Base-by-base conservation (phyloP, 2,329 filamentous ascomycete species). In the Calonectria ilicicola region DNA sequence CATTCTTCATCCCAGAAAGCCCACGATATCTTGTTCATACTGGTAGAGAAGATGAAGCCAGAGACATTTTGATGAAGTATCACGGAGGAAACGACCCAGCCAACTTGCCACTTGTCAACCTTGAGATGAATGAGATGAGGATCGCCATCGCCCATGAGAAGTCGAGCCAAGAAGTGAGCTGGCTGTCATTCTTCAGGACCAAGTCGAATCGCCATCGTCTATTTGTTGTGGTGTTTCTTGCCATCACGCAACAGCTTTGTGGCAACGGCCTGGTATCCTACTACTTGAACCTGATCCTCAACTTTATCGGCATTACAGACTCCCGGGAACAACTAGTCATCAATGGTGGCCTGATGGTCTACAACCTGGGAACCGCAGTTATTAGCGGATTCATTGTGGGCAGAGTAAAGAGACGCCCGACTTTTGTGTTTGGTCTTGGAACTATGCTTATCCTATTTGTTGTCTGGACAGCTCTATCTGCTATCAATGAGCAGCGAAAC, bases 161-260 rank as follows among this genome's bases (percentile, higher is more conserved):
- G 27, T 53, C 49, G 15, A 53, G 7, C 8, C 49, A 53, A 17
- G 49, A 53, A 21, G 49, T 53, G 3, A 53, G 17, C 49, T 53
- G 49, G 49, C 1, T n/a, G 49, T 53, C 49, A 9, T 53, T 56
- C 29, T 21, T 56, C 29, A 56, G 17, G 21, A 56, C 27, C 49
- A 56, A 56, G 9, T 35, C 27, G 2, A 70, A 70, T 27, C 68
- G 47, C 3, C 49, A 32, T 14, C 68, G 68, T 17, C 38, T 66
- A 9, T 49, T 51, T 2, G 51, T 76, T 3, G 74, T 72, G 10
- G 70, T 73, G 9, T 68, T 72, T 8, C 66, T 76, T 1, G 75
- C 72, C 0, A 67, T 76, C 21, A 75, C 76, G 15, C 68, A 69
- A 14, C 75, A 76, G 19, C 76, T 74, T 69, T 74, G 66, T 42